Evolutionary conservation across 805 yeast genomes (phyloP).

Genomic region (Cyberlindnera mississippiensis): DNA sequence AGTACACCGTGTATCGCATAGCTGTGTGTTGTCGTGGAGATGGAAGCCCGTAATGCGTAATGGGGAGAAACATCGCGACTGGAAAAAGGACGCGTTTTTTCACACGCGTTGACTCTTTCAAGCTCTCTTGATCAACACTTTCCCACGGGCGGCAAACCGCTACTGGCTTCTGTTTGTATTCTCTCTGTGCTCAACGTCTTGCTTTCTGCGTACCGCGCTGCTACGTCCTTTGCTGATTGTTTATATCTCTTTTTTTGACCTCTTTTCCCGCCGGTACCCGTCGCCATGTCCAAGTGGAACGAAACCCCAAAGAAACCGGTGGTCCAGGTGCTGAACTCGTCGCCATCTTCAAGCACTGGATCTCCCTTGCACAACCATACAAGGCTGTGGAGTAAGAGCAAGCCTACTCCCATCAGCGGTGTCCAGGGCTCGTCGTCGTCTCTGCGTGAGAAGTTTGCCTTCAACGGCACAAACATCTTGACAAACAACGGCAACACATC

Average conservation of each 20-base stretch:
- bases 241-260: too few relatives aligned
- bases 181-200: too few relatives aligned
- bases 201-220: too few relatives aligned
- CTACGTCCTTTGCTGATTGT: not conserved
- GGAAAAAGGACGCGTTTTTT: too few relatives aligned
- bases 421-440: slow-evolving; percentile 7
- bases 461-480: slow-evolving; percentile 29
- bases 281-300: slow-evolving; percentile 15
- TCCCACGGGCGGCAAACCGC: too few relatives aligned
- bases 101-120: too few relatives aligned
- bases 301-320: slow-evolving; percentile 26
- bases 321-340: slow-evolving; percentile 50
- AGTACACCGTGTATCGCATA: slow-evolving; percentile 36
- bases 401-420: slow-evolving; percentile 9
- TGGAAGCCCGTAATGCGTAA: too few relatives aligned
- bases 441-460: slow-evolving; percentile 42
- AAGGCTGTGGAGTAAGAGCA: slow-evolving; percentile 12
- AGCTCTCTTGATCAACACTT: too few relatives aligned
- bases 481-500: slow-evolving; percentile 11
- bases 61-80: too few relatives aligned
- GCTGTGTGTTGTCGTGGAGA: too few relatives aligned
- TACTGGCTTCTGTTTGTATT: too few relatives aligned
- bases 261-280: too few relatives aligned
- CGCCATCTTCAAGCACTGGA: slow-evolving; percentile 33
- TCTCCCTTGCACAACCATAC: slow-evolving; percentile 15